A percentile compares a stretch with the other conserved stretches of the same genome.
These are phyloP conservation scores for Phytophthora nicotianae DNA, from an alignment of 352 stramenopile species.

Conservation along the genomic window DNA sequence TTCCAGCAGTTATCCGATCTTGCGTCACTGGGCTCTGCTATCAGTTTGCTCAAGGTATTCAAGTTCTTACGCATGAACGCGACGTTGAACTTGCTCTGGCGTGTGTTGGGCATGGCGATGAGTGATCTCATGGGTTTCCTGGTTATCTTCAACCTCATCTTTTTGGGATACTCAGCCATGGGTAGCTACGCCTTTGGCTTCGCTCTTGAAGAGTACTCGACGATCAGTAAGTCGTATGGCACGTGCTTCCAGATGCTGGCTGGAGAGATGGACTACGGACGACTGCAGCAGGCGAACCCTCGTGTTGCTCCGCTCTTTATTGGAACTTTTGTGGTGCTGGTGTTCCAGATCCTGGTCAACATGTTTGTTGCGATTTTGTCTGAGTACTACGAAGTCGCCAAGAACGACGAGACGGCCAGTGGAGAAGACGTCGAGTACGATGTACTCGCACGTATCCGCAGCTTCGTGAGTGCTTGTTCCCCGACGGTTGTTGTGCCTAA, in stretches of 20 bases:
- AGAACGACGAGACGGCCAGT: conserved; percentile 71
- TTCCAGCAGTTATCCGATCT: conserved; percentile 83
- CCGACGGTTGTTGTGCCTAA: conserved; percentile 78
- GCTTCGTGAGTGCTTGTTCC: conserved; percentile 75
- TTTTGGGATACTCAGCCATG: conserved; percentile 86
- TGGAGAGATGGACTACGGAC: conserved; percentile 81
- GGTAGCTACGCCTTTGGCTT: conserved; percentile 86
- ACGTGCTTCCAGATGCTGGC: conserved; percentile 91
- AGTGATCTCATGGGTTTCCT: conserved; percentile 88
- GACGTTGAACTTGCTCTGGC: conserved; percentile 87
- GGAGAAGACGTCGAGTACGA: conserved; percentile 86
- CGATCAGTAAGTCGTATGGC: conserved; percentile 78
- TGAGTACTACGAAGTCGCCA: conserved; percentile 87
- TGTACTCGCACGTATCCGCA: conserved; percentile 78
- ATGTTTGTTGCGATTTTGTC: conserved; percentile 92
- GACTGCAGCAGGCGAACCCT: conserved; percentile 80
- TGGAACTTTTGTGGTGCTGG: conserved; percentile 83
- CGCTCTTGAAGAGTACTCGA: conserved; percentile 83
- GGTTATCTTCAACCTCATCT: conserved; percentile 90
- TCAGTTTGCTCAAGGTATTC: conserved; percentile 89
- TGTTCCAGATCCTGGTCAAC: conserved; percentile 89
- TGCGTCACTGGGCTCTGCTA: conserved; percentile 70
- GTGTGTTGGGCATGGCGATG: conserved; percentile 82
- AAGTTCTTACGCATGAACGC: conserved; percentile 92
- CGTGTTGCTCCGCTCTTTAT: conserved; percentile 83